Percentiles rank a stretch among this genome's conserved stretches.
Evolutionary conservation across 805 yeast genomes (phyloP).

Genomic region (Sugiyamaella marilandica): DNA sequence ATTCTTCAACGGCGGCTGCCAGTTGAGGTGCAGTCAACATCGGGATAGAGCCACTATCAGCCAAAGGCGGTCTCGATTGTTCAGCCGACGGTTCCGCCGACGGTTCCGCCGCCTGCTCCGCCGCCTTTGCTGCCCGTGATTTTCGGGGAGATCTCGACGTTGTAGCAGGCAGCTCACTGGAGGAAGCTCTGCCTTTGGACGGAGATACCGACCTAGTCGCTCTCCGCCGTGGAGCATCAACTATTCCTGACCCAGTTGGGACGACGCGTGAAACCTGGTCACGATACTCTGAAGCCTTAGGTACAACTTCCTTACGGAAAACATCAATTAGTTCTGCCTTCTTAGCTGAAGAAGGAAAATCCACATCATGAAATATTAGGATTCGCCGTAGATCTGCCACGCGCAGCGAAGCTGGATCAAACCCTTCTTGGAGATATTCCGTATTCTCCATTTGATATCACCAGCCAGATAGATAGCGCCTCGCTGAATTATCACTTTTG

Average conservation of each 20-base stretch:
- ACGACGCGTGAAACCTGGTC: conserved; percentile 29
- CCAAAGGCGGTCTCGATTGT: neutral
- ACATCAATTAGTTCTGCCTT: conserved; percentile 60
- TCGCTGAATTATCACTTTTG: too few relatives aligned
- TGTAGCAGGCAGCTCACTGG: neutral
- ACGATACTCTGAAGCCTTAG: conserved; percentile 43
- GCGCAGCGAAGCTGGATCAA: conserved; percentile 60
- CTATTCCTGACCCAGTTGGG: conserved; percentile 38
- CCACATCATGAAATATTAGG: conserved; percentile 57
- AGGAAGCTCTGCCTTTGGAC: conserved; percentile 15
- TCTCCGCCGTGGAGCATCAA: conserved; percentile 32
- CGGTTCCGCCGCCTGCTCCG: neutral
- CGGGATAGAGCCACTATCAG: neutral
- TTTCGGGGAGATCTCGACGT: conserved; percentile 4
- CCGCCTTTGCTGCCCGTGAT: conserved; percentile 1
- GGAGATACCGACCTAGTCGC: conserved; percentile 16
- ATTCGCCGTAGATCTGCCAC: conserved; percentile 68
- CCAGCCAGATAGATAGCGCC: too few relatives aligned
- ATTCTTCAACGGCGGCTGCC: neutral
- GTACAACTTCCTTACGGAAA: conserved; percentile 51
- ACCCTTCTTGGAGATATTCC: conserved; percentile 36
- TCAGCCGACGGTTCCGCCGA: neutral
- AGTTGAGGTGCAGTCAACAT: conserved; percentile 6
- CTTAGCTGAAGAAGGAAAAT: conserved; percentile 57
- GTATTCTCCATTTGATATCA: neutral